Conservation (phyloP, 1,284 basidiomycete genomes). For the Microbotryomycetes sp. region DNA sequence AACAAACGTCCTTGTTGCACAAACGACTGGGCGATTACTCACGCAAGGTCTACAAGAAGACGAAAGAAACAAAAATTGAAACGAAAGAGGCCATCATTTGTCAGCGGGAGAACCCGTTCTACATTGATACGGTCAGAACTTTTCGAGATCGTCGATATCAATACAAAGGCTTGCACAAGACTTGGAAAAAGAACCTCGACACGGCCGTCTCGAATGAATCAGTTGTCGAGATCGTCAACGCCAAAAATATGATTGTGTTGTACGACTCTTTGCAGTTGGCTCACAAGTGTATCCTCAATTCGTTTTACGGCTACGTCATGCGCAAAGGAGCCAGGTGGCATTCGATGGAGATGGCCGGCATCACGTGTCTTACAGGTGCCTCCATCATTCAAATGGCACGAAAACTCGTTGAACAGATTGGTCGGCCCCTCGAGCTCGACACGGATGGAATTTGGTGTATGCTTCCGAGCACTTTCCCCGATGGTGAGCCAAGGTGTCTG, state of each 20-base stretch:
- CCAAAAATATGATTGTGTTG: conserved; percentile 98
- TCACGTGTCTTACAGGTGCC: conserved; percentile 97
- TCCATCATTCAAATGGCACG: conserved; percentile 99
- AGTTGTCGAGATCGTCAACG: conserved; percentile 85
- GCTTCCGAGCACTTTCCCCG: conserved; percentile 95
- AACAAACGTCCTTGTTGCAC: conserved; percentile 87
- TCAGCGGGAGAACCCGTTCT: conserved; percentile 98
- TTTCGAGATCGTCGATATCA: conserved; percentile 98
- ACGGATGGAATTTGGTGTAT: conserved; percentile 99
- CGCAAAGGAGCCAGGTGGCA: conserved; percentile 99
- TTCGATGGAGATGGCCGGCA: conserved; percentile 99
- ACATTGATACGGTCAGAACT: conserved; percentile 94
- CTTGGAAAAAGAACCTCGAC: conserved; percentile 99
- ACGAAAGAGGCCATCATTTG: conserved; percentile 93
- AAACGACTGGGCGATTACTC: conserved; percentile 98
- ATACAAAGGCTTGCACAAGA: conserved; percentile 98
- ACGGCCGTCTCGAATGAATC: conserved; percentile 61
- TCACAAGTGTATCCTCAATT: conserved; percentile 99
- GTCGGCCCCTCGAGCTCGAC: conserved; percentile 92
- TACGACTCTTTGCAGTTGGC: conserved; percentile 99
- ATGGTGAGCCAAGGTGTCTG: conserved; percentile 48
- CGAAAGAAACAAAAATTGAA: conserved; percentile 96
- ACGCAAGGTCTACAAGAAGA: conserved; percentile 96
- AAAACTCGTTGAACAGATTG: conserved; percentile 93
- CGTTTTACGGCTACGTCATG: conserved; percentile 99